These are phyloP conservation scores for Canavalia gladiata DNA, from an alignment of 306 rosid genomes.

Conservation along the genomic window DNA sequence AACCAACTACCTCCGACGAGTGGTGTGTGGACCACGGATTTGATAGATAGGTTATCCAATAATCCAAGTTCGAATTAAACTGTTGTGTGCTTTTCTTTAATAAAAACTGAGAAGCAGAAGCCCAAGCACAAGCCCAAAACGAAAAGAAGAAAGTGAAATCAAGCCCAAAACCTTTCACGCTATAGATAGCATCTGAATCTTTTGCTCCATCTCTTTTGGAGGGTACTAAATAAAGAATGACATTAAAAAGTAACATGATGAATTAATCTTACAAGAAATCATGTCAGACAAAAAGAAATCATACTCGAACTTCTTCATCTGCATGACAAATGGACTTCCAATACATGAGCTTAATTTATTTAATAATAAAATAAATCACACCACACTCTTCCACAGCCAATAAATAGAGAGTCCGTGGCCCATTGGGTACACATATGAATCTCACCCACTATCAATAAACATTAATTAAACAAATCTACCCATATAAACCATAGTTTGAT, in stretches of 20 bases:
- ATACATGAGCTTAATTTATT: constrained; percentile 36
- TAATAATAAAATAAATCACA: constrained; percentile 46
- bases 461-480: constrained; percentile 16
- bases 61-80: neutral
- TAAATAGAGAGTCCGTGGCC: constrained; percentile 52
- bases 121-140: neutral
- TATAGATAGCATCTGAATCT: neutral
- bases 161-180: neutral
- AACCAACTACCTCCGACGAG: neutral
- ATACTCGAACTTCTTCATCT: constrained; percentile 20
- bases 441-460: constrained; percentile 44
- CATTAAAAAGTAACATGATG: neutral
- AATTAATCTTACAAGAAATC: constrained; percentile 5
- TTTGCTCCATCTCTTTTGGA: neutral
- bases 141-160: neutral
- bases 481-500: constrained; percentile 11
- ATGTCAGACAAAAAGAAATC: constrained; percentile 15
- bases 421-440: constrained; percentile 26
- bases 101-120: no score
- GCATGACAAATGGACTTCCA: constrained; percentile 53
- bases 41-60: neutral
- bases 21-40: constrained; percentile 3
- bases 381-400: constrained; percentile 59
- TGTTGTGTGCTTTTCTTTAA: no score
- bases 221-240: neutral